Evolutionary conservation across 2,329 filamentous ascomycete species (phyloP).

Genomic region (Didymella glomerata): DNA sequence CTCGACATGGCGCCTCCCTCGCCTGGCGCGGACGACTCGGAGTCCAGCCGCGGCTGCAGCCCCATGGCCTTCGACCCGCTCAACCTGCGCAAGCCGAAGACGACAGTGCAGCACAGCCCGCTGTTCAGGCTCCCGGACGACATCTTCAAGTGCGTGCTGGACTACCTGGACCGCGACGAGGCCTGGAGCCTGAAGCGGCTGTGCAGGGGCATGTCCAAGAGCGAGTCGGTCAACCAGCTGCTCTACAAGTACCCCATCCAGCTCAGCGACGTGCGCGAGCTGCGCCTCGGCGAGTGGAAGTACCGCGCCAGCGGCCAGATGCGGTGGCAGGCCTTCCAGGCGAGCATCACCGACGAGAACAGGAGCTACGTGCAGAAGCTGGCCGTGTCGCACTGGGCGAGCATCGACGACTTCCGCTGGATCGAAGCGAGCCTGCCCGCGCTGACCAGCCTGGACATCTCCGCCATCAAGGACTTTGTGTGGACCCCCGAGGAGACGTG

Average conservation of each 20-base stretch:
- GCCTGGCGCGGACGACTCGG: conserved; percentile 27
- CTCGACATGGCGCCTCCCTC: conserved; percentile 36
- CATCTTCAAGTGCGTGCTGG: conserved; percentile 48
- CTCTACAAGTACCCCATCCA: conserved; percentile 47
- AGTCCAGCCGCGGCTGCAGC: conserved; percentile 37
- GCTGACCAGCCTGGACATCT: conserved; percentile 45
- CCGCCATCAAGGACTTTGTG: conserved; percentile 50
- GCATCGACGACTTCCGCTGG: conserved; percentile 50
- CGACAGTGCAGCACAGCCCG: conserved; percentile 31
- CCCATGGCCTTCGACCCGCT: conserved; percentile 33
- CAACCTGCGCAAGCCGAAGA: conserved; percentile 27
- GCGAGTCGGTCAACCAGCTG: conserved; percentile 42
- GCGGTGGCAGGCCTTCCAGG: conserved; percentile 45
- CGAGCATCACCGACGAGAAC: conserved; percentile 46
- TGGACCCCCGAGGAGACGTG: conserved; percentile 50
- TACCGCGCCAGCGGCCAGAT: conserved; percentile 37
- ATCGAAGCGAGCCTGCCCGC: conserved; percentile 49
- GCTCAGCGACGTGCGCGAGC: conserved; percentile 41
- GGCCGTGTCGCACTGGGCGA: conserved; percentile 49
- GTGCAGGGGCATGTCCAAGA: conserved; percentile 45
- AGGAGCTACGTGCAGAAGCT: conserved; percentile 45
- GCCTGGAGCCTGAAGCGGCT: conserved; percentile 47
- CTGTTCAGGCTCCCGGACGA: conserved; percentile 48
- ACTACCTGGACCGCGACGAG: conserved; percentile 46
- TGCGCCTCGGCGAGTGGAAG: conserved; percentile 48